These are phyloP conservation scores for Daldinia concentrica DNA, from an alignment of 495 filamentous ascomycete genomes.

Conservation along the genomic window DNA sequence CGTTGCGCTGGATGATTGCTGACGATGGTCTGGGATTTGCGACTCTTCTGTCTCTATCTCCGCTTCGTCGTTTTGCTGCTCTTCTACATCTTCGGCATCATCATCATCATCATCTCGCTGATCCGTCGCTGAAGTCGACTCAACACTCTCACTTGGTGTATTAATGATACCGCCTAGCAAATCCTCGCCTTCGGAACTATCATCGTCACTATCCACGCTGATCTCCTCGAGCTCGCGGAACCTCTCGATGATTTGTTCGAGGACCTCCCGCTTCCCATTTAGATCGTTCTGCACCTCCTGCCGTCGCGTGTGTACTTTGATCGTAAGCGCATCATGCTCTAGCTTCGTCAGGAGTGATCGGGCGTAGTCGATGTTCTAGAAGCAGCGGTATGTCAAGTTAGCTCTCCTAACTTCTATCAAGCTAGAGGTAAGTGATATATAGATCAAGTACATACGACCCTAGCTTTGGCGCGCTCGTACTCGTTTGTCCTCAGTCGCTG, in stretches of 20 bases:
- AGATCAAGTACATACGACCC: constrained; percentile 59
- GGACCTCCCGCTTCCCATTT: constrained; percentile 65
- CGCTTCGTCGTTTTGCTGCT: constrained; percentile 23
- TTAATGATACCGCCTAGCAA: constrained; percentile 57
- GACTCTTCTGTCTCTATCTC: constrained; percentile 23
- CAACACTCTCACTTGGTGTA: constrained; percentile 59
- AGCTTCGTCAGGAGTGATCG: constrained; percentile 76
- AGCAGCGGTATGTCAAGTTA: constrained; percentile 8
- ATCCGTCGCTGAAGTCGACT: constrained; percentile 46
- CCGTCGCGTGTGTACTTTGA: constrained; percentile 72
- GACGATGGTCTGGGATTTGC: constrained; percentile 25
- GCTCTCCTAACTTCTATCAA: neutral
- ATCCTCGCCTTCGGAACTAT: constrained; percentile 62
- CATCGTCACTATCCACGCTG: constrained; percentile 51
- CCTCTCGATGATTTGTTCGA: constrained; percentile 68
- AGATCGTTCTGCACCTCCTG: constrained; percentile 75
- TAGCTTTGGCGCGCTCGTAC: constrained; percentile 74
- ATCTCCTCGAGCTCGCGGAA: constrained; percentile 70
- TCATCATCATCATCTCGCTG: constrained; percentile 28
- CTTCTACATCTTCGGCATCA: constrained; percentile 2
- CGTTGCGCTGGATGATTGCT: constrained; percentile 13
- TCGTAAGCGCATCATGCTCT: constrained; percentile 72
- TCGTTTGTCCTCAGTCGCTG: constrained; percentile 67
- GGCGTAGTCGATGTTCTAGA: constrained; percentile 82
- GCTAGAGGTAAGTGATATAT: neutral